These are phyloP conservation scores for Trapa incisa DNA, from an alignment of 345 rosid species.

Conservation along the genomic window DNA sequence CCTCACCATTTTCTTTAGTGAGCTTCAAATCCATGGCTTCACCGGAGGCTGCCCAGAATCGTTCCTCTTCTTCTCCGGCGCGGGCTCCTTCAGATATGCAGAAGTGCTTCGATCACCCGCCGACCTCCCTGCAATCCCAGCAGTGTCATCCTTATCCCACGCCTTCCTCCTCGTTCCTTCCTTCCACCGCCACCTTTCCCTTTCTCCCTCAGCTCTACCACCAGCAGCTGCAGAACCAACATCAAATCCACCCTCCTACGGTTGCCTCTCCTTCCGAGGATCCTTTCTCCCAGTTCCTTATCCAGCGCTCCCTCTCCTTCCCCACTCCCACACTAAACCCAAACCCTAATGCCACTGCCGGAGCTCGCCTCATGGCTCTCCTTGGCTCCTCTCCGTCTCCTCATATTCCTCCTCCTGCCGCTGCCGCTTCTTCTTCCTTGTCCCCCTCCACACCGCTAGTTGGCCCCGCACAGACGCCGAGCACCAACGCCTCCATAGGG, in stretches of 20 bases:
- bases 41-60: slow-evolving; percentile 27
- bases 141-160: slow-evolving; percentile 21
- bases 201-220: slow-evolving; percentile 3
- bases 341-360: slow-evolving; percentile 35
- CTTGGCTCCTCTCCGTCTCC: slow-evolving; percentile 26
- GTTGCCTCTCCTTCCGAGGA: slow-evolving; percentile 33
- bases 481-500: slow-evolving; percentile 49
- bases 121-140: slow-evolving; percentile 7
- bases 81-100: slow-evolving; percentile 23
- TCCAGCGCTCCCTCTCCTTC: slow-evolving; percentile 12
- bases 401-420: slow-evolving; percentile 11
- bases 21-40: slow-evolving; percentile 28
- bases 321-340: slow-evolving; percentile 25
- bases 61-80: slow-evolving; percentile 14
- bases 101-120: slow-evolving; percentile 30
- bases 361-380: slow-evolving; percentile 62
- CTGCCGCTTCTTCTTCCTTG: slow-evolving; percentile 12
- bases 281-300: slow-evolving; percentile 24
- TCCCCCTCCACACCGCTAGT: slow-evolving; percentile 15
- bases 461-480: slow-evolving; percentile 30
- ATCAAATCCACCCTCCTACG: slow-evolving; percentile 21
- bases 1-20: background rate
- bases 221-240: background rate
- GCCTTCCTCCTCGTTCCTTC: slow-evolving; percentile 54
- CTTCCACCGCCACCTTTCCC: slow-evolving; percentile 23